Conservation (phyloP, 768 basidiomycete genomes). For the Hygrocybe punicea region DNA sequence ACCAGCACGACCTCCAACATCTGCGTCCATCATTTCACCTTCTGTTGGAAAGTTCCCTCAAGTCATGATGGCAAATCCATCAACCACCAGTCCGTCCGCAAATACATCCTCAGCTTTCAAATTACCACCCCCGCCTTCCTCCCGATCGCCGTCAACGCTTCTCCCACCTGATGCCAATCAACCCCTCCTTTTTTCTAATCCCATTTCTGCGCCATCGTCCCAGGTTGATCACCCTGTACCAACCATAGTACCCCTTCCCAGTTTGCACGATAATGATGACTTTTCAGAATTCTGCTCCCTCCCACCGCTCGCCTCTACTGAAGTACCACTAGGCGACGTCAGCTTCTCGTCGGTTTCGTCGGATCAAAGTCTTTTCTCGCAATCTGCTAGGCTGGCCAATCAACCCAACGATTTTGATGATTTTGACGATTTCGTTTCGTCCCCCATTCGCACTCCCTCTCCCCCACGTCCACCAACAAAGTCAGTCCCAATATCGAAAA, state of each 20-base stretch:
- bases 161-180: constrained; percentile 10
- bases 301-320: constrained; percentile 14
- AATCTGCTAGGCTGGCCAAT: constrained; percentile 8
- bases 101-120: neutral
- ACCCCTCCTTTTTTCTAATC: neutral
- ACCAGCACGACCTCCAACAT: neutral
- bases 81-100: neutral
- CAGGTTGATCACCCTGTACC: neutral
- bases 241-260: neutral
- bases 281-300: constrained; percentile 50
- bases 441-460: constrained; percentile 43
- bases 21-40: neutral
- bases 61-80: neutral
- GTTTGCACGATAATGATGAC: constrained; percentile 43
- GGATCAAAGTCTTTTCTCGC: constrained; percentile 20
- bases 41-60: neutral
- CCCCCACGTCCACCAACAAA: constrained; percentile 46
- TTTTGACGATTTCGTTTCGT: constrained; percentile 48
- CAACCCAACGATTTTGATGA: constrained; percentile 34
- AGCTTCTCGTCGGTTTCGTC: constrained; percentile 19
- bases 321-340: constrained; percentile 12
- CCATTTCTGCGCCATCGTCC: neutral
- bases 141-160: constrained; percentile 9
- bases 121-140: constrained; percentile 14
- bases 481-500: constrained; percentile 4